Evolutionary conservation across 108 stramenopile species (phyloP).

Genomic region (Stephanodiscus triporus): DNA sequence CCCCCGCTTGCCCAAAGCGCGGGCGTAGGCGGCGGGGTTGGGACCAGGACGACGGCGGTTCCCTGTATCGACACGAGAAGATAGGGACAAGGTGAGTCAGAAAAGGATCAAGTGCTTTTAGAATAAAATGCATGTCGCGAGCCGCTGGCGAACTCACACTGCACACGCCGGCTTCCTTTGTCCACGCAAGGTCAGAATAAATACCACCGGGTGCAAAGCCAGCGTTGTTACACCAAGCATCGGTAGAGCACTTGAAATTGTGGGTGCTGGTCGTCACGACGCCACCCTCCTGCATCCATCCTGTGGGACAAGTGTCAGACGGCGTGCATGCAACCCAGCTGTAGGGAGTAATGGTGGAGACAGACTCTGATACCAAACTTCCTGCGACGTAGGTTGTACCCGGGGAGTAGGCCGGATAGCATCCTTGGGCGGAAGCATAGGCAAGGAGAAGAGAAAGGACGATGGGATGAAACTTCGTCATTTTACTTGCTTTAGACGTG

Average conservation of each 20-base stretch:
- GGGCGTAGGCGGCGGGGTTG: too few relatives aligned
- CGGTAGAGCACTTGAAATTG: neutral
- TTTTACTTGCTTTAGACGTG: too few relatives aligned
- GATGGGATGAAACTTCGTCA: too few relatives aligned
- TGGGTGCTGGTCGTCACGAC: neutral
- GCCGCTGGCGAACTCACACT: neutral
- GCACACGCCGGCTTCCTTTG: neutral
- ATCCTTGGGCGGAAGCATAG: neutral
- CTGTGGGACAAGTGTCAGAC: too few relatives aligned
- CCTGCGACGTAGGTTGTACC: neutral
- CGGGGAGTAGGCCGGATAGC: neutral
- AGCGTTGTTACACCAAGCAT: neutral
- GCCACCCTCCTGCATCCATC: too few relatives aligned
- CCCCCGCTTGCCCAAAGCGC: too few relatives aligned
- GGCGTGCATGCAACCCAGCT: too few relatives aligned
- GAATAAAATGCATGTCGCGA: too few relatives aligned
- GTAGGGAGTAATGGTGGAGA: neutral
- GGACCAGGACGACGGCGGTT: too few relatives aligned
- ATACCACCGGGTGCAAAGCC: neutral
- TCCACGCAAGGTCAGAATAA: neutral
- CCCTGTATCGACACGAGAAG: too few relatives aligned
- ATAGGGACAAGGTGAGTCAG: too few relatives aligned
- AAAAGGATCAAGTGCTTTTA: too few relatives aligned
- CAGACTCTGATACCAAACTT: neutral
- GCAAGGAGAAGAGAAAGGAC: neutral